Conservation (phyloP, 2,329 filamentous ascomycete species). For the Chrysoporthe puriensis region DNA sequence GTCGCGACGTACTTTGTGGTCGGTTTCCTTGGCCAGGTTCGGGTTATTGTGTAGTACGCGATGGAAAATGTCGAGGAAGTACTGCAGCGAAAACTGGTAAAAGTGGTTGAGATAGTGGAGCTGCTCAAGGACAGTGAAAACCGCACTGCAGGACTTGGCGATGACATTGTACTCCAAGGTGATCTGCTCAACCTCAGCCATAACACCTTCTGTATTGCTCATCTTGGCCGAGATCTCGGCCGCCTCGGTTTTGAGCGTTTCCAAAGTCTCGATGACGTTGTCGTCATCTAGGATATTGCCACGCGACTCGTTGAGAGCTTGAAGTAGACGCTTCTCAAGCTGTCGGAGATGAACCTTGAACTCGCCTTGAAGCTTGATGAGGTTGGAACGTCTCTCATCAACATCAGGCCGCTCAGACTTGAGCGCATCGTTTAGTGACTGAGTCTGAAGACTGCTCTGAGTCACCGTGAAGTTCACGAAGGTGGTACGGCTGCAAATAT, state of each 20-base stretch:
- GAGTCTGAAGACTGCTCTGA: constrained; percentile 96
- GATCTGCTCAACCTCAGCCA: constrained; percentile 96
- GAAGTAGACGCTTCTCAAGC: constrained; percentile 89
- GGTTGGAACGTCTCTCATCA: constrained; percentile 91
- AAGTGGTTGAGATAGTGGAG: constrained; percentile 98
- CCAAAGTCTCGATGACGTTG: constrained; percentile 95
- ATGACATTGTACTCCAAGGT: constrained; percentile 93
- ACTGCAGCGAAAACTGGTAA: constrained; percentile 98
- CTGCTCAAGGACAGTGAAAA: constrained; percentile 95
- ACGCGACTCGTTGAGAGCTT: constrained; percentile 94
- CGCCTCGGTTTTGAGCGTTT: constrained; percentile 97
- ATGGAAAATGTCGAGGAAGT: constrained; percentile 97
- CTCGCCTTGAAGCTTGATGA: constrained; percentile 98
- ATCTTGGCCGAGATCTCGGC: constrained; percentile 97
- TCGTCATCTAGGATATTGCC: constrained; percentile 99
- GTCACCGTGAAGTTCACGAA: constrained; percentile 99
- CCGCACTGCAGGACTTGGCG: constrained; percentile 91
- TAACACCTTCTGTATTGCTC: constrained; percentile 93
- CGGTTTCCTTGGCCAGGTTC: constrained; percentile 68
- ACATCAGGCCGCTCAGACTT: constrained; percentile 98
- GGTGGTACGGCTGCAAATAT: constrained; percentile 96
- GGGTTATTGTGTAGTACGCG: constrained; percentile 83
- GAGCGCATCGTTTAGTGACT: constrained; percentile 95
- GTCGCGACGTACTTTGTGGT: constrained; percentile 80
- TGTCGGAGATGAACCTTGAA: constrained; percentile 98